phyloP scores from a whole-genome alignment of 345 rosid genomes.

The Pistacia atlantica region DNA sequence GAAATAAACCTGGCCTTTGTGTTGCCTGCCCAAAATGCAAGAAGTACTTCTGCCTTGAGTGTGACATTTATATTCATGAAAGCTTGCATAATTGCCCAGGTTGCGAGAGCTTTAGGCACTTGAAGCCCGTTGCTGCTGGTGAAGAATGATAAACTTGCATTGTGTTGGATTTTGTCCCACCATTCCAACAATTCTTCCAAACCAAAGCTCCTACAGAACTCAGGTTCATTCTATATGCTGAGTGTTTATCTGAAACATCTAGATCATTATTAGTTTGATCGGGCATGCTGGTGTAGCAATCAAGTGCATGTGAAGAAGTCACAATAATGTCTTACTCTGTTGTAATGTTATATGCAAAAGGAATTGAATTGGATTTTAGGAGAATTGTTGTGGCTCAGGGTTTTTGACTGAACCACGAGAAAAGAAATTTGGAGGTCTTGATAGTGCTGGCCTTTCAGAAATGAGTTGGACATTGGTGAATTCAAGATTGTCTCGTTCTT shows the following conservation, averaged over 20 bases:
- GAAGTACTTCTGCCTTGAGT: slow-evolving; percentile 78
- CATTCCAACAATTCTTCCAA: neutral
- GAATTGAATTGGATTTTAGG: neutral
- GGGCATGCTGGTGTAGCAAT: neutral
- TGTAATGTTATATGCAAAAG: no score
- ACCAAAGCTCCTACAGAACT: neutral
- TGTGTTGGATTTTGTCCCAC: neutral
- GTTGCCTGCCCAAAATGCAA: slow-evolving; percentile 76
- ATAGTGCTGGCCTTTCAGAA: neutral
- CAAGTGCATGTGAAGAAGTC: no score
- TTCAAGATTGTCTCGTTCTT: neutral
- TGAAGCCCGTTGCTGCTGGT: slow-evolving; percentile 17
- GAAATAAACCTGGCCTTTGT: slow-evolving; percentile 53
- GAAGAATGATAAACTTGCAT: slow-evolving; percentile 6
- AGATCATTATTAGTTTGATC: neutral
- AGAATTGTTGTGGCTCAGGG: neutral
- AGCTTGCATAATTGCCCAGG: slow-evolving; percentile 97
- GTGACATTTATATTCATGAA: slow-evolving; percentile 92
- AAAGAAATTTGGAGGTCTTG: neutral
- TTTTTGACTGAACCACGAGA: neutral
- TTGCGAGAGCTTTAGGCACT: slow-evolving; percentile 68
- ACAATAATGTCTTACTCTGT: neutral
- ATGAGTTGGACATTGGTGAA: no score
- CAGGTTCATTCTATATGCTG: neutral
- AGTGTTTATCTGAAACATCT: neutral